phyloP scores from a whole-genome alignment of 2,329 filamentous ascomycete species.

The Aphanocladium album region DNA sequence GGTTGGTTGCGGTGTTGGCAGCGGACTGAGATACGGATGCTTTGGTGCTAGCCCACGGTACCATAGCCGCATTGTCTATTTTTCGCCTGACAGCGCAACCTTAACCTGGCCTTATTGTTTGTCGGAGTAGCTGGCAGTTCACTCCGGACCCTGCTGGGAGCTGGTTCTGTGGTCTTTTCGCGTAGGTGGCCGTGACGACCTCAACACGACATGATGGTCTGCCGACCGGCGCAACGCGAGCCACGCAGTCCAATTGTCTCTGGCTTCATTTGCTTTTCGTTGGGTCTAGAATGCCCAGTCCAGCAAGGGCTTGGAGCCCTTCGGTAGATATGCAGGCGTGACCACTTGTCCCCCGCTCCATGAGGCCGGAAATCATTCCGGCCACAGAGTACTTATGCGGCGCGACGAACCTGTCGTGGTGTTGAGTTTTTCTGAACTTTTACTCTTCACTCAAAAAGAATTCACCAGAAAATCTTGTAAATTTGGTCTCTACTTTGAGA shows the following conservation, averaged over 20 bases:
- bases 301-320: constrained; percentile 10
- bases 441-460: constrained; percentile 14
- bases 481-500: not conserved
- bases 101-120: not conserved
- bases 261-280: constrained; percentile 4
- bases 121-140: not conserved
- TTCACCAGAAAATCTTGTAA: not conserved
- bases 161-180: not conserved
- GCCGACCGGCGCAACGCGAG: not conserved
- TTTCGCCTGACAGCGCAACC: not conserved
- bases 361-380: constrained; percentile 44
- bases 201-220: not conserved
- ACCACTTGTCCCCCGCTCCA: constrained; percentile 21
- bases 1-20: constrained; percentile 4
- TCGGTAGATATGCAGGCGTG: not conserved
- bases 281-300: constrained; percentile 7
- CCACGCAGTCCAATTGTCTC: not conserved
- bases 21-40: not conserved
- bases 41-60: not conserved
- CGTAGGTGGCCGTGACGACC: constrained; percentile 4
- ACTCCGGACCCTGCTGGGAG: not conserved
- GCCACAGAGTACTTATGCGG: constrained; percentile 45
- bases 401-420: constrained; percentile 22
- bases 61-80: not conserved
- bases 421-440: constrained; percentile 11